phyloP scores from a whole-genome alignment of 2,329 filamentous ascomycete genomes.

The Aspergillus tubingensis region DNA sequence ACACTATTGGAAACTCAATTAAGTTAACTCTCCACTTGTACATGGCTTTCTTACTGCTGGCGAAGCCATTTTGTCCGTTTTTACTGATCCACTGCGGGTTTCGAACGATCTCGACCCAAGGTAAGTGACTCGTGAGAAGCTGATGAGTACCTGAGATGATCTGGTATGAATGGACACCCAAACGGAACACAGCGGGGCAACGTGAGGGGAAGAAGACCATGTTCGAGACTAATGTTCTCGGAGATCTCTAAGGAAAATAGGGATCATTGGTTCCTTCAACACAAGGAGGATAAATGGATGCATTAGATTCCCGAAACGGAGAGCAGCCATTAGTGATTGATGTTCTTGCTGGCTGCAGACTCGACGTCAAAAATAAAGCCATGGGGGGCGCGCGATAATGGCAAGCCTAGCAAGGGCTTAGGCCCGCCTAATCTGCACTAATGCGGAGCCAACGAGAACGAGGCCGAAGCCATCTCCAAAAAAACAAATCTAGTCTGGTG shows the following conservation, averaged over 20 bases:
- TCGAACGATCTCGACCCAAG: neutral
- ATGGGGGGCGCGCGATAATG: conserved; percentile 2
- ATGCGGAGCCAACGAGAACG: conserved; percentile 10
- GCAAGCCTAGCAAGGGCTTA: neutral
- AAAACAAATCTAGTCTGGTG: neutral
- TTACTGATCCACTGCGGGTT: conserved; percentile 7
- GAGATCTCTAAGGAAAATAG: neutral
- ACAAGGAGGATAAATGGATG: neutral
- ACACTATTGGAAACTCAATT: neutral
- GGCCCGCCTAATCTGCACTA: conserved; percentile 7
- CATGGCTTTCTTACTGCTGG: neutral
- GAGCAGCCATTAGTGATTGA: neutral
- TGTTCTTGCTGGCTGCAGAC: conserved; percentile 3
- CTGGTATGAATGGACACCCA: neutral
- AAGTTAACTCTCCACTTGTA: neutral
- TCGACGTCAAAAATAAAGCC: conserved; percentile 4
- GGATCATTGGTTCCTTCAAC: neutral
- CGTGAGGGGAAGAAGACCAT: neutral
- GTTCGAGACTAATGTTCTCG: neutral
- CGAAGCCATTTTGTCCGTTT: neutral
- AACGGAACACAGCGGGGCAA: neutral
- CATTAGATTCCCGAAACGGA: neutral
- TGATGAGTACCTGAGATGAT: neutral
- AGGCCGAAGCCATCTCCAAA: conserved; percentile 2
- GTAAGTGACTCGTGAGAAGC: neutral